These are phyloP conservation scores for Arctium minus DNA, from an alignment of 129 eudicot species.

Conservation along the genomic window DNA sequence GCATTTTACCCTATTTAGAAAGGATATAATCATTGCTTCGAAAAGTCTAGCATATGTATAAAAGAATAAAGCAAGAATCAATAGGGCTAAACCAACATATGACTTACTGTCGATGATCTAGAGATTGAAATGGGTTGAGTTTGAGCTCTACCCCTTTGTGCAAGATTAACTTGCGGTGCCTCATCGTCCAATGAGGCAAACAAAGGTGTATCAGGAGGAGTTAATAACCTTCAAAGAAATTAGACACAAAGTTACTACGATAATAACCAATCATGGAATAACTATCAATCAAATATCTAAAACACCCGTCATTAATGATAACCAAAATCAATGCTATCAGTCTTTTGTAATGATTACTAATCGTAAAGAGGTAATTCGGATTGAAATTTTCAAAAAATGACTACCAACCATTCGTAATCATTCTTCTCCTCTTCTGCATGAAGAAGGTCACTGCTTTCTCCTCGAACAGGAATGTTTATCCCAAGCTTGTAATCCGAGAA, in stretches of 20 bases:
- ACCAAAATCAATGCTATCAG: neutral
- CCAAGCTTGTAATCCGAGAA: constrained; percentile 67
- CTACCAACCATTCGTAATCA: constrained; percentile 87
- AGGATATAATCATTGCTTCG: neutral
- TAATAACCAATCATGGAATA: neutral
- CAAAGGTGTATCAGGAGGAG: constrained; percentile 98
- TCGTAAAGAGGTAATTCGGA: neutral
- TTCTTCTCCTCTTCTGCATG: constrained; percentile 74
- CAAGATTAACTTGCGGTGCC: constrained; percentile 43
- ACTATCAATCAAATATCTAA: neutral
- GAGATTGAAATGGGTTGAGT: constrained; percentile 82
- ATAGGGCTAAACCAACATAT: neutral
- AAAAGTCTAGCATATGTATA: neutral
- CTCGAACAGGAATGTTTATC: constrained; percentile 65
- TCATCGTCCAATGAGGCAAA: constrained; percentile 90
- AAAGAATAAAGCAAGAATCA: neutral
- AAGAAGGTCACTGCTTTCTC: constrained; percentile 85
- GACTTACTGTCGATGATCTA: constrained; percentile 79
- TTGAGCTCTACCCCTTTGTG: constrained; percentile 76
- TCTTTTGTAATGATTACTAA: neutral
- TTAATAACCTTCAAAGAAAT: constrained; percentile 61
- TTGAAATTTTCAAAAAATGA: neutral
- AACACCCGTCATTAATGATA: neutral
- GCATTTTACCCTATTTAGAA: neutral
- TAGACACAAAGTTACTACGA: constrained; percentile 8